These are phyloP conservation scores for Mycena chlorophos DNA, from an alignment of 768 basidiomycete genomes.

Conservation along the genomic window DNA sequence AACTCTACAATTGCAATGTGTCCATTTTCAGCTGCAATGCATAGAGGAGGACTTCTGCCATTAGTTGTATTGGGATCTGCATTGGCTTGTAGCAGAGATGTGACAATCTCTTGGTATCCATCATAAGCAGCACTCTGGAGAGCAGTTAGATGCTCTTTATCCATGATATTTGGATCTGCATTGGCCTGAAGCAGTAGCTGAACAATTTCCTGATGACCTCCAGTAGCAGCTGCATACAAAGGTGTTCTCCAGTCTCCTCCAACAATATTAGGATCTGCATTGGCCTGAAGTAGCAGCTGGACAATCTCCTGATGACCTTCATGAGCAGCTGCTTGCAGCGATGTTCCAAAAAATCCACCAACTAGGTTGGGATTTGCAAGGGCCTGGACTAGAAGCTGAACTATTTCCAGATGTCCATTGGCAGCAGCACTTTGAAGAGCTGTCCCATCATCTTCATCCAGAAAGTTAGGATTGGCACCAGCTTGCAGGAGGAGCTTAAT, in stretches of 20 bases:
- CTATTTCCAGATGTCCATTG: not conserved
- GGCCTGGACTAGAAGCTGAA: not conserved
- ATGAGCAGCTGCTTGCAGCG: constrained; percentile 2
- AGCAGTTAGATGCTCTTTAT: not conserved
- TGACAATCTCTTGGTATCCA: not conserved
- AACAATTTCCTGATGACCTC: not conserved
- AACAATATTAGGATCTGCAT: not conserved
- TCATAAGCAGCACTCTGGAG: not conserved
- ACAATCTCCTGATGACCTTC: not conserved
- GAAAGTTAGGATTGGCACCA: not conserved
- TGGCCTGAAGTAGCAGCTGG: not conserved
- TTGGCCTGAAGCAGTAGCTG: not conserved
- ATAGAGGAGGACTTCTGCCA: not conserved
- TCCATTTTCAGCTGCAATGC: not conserved
- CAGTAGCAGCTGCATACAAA: not conserved
- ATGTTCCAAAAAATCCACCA: not conserved
- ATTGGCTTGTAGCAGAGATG: not conserved
- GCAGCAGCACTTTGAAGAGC: not conserved
- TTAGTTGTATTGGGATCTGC: not conserved
- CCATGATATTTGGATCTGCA: not conserved
- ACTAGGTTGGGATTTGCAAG: not conserved
- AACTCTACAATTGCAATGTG: not conserved
- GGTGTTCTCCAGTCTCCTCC: not conserved
- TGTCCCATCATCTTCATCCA: not conserved
- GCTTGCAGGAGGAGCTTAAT: not conserved